Percentiles rank a stretch among this genome's conserved stretches.
These are phyloP conservation scores for Circinella umbellata DNA, from an alignment of 371 early-diverging fungal species.

Conservation along the genomic window DNA sequence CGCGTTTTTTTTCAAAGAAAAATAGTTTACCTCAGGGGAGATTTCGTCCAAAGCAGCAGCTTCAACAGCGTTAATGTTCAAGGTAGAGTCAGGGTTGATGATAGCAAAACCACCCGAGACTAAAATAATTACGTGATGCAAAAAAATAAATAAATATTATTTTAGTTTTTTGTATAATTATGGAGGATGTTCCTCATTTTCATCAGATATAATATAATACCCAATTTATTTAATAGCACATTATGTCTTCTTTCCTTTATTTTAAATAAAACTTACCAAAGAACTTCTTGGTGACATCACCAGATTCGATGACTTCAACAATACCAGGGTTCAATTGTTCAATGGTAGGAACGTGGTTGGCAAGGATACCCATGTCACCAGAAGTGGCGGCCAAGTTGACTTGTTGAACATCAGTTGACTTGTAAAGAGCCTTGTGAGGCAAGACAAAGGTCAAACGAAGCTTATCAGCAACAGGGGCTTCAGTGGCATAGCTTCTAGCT, in stretches of 20 bases:
- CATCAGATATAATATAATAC: not conserved
- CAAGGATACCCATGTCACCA: conserved; percentile 98
- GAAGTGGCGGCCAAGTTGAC: conserved; percentile 94
- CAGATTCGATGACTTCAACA: conserved; percentile 80
- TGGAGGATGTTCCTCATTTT: not conserved
- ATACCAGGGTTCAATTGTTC: conserved; percentile 96
- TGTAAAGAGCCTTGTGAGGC: conserved; percentile 90
- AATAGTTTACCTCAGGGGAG: conserved; percentile 67
- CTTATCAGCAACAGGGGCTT: conserved; percentile 74
- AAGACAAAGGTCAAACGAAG: conserved; percentile 89
- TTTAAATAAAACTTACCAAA: conserved; percentile 72
- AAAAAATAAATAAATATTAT: too few species aligned
- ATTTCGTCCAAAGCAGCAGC: conserved; percentile 90
- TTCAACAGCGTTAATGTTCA: conserved; percentile 98
- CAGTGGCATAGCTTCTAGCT: conserved; percentile 80
- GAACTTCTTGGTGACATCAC: conserved; percentile 86
- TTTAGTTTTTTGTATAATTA: too few species aligned
- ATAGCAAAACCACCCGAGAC: conserved; percentile 97
- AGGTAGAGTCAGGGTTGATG: conserved; percentile 94
- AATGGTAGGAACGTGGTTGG: conserved; percentile 96
- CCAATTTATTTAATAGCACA: not conserved
- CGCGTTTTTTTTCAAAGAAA: not conserved
- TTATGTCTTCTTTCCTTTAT: not conserved
- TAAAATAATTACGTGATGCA: conserved; percentile 24
- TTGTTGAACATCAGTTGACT: conserved; percentile 82